Percentiles rank a stretch among this genome's conserved stretches.
phyloP scores from a whole-genome alignment of 2,329 filamentous ascomycete genomes.

The Aquanectria penicillioides region DNA sequence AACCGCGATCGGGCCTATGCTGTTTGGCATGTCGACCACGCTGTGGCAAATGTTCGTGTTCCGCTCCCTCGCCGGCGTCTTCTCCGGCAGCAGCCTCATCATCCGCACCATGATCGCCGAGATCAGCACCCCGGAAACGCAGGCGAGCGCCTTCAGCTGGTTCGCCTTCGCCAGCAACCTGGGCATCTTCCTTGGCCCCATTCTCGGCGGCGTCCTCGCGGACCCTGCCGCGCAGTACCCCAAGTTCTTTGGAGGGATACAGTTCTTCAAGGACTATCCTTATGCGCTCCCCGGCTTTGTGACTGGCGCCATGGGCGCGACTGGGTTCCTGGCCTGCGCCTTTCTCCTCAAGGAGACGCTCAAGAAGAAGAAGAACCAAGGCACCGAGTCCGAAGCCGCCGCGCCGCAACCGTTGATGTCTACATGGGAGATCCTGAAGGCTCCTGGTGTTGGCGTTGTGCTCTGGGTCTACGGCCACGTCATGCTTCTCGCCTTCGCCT shows the following conservation, averaged over 20 bases:
- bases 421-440: conserved; percentile 60
- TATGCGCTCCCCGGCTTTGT: conserved; percentile 67
- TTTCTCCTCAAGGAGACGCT: conserved; percentile 74
- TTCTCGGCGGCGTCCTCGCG: conserved; percentile 75
- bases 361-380: conserved; percentile 32
- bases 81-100: conserved; percentile 78
- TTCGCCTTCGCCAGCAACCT: conserved; percentile 81
- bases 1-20: conserved; percentile 65
- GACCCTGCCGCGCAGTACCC: conserved; percentile 74
- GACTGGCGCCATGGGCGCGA: conserved; percentile 64
- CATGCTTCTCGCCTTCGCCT: conserved; percentile 75
- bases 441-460: conserved; percentile 73
- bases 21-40: conserved; percentile 74
- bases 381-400: neutral
- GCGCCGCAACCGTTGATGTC: conserved; percentile 25
- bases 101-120: conserved; percentile 83
- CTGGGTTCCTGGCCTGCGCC: conserved; percentile 60
- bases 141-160: conserved; percentile 78
- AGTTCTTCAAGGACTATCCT: conserved; percentile 60
- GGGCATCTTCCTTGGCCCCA: conserved; percentile 77
- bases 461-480: conserved; percentile 73
- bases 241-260: conserved; percentile 55
- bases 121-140: conserved; percentile 73
- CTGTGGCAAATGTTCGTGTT: conserved; percentile 81
- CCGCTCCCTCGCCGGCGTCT: conserved; percentile 76